A percentile compares a stretch with the other conserved stretches of the same genome.
Evolutionary conservation across 805 yeast genomes (phyloP).

Genomic region (Barnettozyma populi): DNA sequence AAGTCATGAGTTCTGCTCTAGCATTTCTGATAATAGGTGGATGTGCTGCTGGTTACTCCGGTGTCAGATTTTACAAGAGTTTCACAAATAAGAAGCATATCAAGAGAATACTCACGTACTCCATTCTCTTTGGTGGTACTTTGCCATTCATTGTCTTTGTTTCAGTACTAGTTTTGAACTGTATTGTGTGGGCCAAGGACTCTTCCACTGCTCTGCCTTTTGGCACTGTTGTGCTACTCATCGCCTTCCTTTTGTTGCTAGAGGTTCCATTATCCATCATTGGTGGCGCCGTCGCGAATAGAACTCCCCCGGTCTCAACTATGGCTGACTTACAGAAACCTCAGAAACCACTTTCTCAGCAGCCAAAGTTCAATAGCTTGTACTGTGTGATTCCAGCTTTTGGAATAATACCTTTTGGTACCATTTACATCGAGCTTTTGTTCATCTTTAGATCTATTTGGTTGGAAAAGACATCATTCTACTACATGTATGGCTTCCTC

Average conservation of each 20-base stretch:
- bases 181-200: conserved; percentile 69
- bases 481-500: conserved; percentile 76
- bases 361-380: conserved; percentile 28
- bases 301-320: conserved; percentile 15
- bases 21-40: conserved; percentile 64
- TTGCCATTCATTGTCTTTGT: conserved; percentile 44
- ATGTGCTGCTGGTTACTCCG: conserved; percentile 65
- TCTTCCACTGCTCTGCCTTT: conserved; percentile 77
- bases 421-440: conserved; percentile 72
- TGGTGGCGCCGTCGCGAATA: conserved; percentile 59
- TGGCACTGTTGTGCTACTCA: conserved; percentile 58
- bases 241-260: conserved; percentile 55
- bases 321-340: conserved; percentile 18
- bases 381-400: conserved; percentile 37
- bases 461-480: conserved; percentile 74
- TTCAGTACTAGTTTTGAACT: conserved; percentile 51
- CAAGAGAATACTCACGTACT: conserved; percentile 13
- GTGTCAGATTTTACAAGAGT: conserved; percentile 56
- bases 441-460: conserved; percentile 72
- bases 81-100: conserved; percentile 35
- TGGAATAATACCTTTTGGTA: conserved; percentile 74
- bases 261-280: conserved; percentile 69
- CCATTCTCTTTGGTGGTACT: conserved; percentile 43
- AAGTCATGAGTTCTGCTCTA: conserved; percentile 56
- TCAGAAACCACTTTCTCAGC: conserved; percentile 27